A percentile compares a stretch with the other conserved stretches of the same genome.
phyloP scores from a whole-genome alignment of 2,329 filamentous ascomycete species.

The Plenodomus tracheiphilus region DNA sequence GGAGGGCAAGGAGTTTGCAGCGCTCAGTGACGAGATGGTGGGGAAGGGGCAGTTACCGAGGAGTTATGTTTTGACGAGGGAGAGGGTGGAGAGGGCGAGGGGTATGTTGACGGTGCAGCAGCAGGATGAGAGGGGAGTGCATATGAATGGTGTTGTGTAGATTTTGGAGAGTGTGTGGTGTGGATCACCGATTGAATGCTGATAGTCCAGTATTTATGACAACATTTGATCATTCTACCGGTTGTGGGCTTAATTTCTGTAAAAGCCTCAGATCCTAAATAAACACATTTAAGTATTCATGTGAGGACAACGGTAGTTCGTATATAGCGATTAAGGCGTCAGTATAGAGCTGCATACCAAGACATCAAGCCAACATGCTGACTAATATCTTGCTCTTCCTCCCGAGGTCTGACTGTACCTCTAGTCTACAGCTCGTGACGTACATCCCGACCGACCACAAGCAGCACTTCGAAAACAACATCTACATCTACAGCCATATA shows the following conservation, averaged over 20 bases:
- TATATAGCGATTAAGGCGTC: no score
- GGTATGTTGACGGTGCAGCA: conserved; percentile 38
- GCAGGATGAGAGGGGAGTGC: conserved; percentile 34
- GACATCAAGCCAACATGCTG: conserved; percentile 2
- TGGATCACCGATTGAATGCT: no score
- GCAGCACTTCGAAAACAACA: neutral
- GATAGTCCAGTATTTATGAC: no score
- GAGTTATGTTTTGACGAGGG: conserved; percentile 43
- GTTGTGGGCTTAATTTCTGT: no score
- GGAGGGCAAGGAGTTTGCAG: conserved; percentile 36
- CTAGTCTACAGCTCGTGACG: neutral
- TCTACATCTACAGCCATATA: no score
- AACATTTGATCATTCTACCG: no score
- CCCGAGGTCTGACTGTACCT: neutral
- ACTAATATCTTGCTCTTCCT: conserved; percentile 5
- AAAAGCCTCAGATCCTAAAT: no score
- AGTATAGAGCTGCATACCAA: neutral
- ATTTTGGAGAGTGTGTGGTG: neutral
- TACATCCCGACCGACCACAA: neutral
- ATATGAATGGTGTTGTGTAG: conserved; percentile 33
- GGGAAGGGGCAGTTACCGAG: conserved; percentile 39
- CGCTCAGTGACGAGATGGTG: conserved; percentile 38
- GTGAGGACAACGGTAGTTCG: no score
- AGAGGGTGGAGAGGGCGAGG: conserved; percentile 39
- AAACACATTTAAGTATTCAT: no score